Evolutionary conservation across 768 basidiomycete genomes (phyloP).

Genomic region (Calvatia gigantea): DNA sequence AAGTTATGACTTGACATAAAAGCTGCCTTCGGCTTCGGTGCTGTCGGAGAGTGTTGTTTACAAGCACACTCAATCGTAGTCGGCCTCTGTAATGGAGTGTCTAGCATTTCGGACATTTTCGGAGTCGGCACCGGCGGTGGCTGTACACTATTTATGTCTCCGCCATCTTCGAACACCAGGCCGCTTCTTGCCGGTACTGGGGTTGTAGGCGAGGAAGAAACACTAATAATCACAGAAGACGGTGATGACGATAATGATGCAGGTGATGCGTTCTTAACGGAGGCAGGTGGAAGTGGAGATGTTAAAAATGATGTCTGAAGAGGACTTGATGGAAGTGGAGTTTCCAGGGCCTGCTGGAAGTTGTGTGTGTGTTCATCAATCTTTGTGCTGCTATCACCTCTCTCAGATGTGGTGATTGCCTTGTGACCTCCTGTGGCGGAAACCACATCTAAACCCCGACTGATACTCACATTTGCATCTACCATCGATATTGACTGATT

Average conservation of each 20-base stretch:
- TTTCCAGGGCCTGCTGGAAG: constrained; percentile 5
- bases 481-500: not conserved
- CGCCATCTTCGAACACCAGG: not conserved
- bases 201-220: constrained; percentile 14
- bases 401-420: not conserved
- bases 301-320: not conserved
- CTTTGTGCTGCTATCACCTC: not conserved
- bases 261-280: no score
- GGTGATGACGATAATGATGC: not conserved
- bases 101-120: not conserved
- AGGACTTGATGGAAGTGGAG: constrained; percentile 10
- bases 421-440: not conserved
- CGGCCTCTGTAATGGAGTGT: not conserved
- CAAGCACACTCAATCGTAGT: not conserved
- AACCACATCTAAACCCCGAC: not conserved
- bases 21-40: no score
- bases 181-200: constrained; percentile 2
- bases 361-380: not conserved
- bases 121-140: constrained; percentile 4
- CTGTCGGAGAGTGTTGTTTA: not conserved
- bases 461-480: not conserved
- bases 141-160: not conserved
- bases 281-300: no score
- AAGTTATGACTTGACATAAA: not conserved
- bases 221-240: not conserved